A percentile compares a stretch with the other conserved stretches of the same genome.
Conservation (phyloP, 2,329 filamentous ascomycete species). For the Paracamarosporium sp. region DNA sequence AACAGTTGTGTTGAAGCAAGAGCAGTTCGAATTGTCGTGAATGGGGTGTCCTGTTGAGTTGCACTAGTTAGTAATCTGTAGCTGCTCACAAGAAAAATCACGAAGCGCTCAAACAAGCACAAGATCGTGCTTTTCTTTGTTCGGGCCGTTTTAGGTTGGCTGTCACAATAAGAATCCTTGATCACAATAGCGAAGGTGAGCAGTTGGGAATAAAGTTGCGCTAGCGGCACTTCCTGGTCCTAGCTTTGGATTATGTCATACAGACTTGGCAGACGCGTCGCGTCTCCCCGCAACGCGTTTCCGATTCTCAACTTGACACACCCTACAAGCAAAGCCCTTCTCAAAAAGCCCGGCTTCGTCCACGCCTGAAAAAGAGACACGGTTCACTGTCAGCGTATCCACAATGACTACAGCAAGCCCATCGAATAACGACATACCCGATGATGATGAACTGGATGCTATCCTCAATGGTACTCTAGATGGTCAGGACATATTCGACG, state of each 20-base stretch:
- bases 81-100: neutral
- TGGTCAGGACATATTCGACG: conserved; percentile 58
- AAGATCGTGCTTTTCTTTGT: neutral
- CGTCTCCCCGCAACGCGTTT: conserved; percentile 1
- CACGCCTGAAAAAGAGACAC: too few relatives aligned
- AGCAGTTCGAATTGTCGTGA: neutral
- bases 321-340: too few relatives aligned
- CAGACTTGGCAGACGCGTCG: conserved; percentile 1
- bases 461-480: conserved; percentile 77
- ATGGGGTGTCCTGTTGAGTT: neutral
- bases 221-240: neutral
- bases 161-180: neutral
- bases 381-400: too few relatives aligned
- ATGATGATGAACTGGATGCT: conserved; percentile 64
- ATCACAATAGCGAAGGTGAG: neutral
- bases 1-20: too few relatives aligned
- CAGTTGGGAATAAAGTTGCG: neutral
- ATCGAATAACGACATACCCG: conserved; percentile 22
- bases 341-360: too few relatives aligned
- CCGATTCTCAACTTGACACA: neutral
- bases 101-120: neutral
- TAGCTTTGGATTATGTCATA: neutral
- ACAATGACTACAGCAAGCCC: conserved; percentile 30
- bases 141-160: neutral
- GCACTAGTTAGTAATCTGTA: neutral